These are phyloP conservation scores for Pythium brachiatum DNA, from an alignment of 352 stramenopile genomes.

Conservation along the genomic window DNA sequence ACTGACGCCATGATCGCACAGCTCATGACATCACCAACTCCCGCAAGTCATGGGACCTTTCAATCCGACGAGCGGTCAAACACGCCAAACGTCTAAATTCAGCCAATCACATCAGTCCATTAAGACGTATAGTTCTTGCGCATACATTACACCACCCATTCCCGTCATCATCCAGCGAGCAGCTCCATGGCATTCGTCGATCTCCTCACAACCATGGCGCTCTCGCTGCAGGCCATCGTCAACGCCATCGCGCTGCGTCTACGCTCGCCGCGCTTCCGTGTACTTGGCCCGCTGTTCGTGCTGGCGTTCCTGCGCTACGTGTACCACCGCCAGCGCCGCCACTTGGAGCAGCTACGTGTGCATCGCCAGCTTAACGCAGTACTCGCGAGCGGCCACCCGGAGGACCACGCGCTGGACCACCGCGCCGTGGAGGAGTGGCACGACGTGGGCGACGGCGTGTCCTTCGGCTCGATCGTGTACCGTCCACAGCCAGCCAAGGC, in stretches of 20 bases:
- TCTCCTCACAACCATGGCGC: background rate
- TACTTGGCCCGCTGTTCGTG: constrained; percentile 35
- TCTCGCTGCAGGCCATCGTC: constrained; percentile 4
- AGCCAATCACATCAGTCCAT: constrained; percentile 9
- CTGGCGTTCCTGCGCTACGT: constrained; percentile 45
- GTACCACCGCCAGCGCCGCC: constrained; percentile 41
- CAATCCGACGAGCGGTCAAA: no score
- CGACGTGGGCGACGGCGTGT: constrained; percentile 39
- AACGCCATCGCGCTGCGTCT: constrained; percentile 7
- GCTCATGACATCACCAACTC: no score
- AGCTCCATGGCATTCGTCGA: background rate
- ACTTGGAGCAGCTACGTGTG: constrained; percentile 39
- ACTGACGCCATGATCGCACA: no score
- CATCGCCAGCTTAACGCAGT: constrained; percentile 34
- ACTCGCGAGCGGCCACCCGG: constrained; percentile 20
- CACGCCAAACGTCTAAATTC: no score
- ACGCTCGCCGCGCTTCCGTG: constrained; percentile 25
- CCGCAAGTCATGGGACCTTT: no score
- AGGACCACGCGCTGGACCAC: constrained; percentile 17
- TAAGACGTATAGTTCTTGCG: constrained; percentile 9
- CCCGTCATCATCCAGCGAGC: background rate
- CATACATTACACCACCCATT: background rate
- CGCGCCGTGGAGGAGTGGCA: constrained; percentile 46
- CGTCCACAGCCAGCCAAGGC: constrained; percentile 23
- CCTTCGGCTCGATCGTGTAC: constrained; percentile 49